These are phyloP conservation scores for Oryza glumipatula DNA, from an alignment of 176 grass and related monocot species.

Conservation along the genomic window DNA sequence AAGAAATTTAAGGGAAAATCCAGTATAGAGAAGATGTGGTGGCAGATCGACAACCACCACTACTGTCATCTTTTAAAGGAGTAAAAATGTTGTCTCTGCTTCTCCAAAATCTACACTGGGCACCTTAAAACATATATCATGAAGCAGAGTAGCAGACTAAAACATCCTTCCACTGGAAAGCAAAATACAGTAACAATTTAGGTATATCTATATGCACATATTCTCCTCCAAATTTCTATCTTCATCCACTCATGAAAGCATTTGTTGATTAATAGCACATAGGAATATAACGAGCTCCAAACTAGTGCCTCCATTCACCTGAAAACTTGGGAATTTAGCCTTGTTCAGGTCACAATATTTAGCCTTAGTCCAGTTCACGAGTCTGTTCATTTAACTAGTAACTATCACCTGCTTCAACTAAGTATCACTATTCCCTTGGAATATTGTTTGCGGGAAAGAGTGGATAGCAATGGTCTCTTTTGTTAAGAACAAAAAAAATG, in stretches of 20 bases:
- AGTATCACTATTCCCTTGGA: neutral
- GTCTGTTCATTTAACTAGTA: slow-evolving; percentile 5
- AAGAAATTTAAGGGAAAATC: neutral
- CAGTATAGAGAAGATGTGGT: neutral
- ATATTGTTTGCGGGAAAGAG: neutral
- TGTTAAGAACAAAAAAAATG: neutral
- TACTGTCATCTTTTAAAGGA: neutral
- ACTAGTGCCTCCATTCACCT: slow-evolving; percentile 13
- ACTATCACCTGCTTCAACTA: slow-evolving; percentile 21
- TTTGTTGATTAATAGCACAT: neutral
- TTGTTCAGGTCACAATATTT: slow-evolving; percentile 18
- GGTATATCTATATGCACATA: slow-evolving; percentile 23
- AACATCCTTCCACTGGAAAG: slow-evolving; percentile 20
- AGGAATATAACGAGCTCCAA: slow-evolving; percentile 1
- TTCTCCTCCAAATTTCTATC: slow-evolving; percentile 14
- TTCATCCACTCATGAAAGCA: slow-evolving; percentile 9
- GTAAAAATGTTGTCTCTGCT: neutral
- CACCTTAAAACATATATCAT: slow-evolving; percentile 8
- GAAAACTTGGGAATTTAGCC: slow-evolving; percentile 9
- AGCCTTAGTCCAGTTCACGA: neutral
- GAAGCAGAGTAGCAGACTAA: slow-evolving; percentile 30
- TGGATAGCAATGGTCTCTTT: neutral
- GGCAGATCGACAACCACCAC: neutral
- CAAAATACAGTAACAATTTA: neutral
- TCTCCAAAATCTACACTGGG: slow-evolving; percentile 2